Conservation (phyloP, 2,329 filamentous ascomycete species). For the Apiospora marii region DNA sequence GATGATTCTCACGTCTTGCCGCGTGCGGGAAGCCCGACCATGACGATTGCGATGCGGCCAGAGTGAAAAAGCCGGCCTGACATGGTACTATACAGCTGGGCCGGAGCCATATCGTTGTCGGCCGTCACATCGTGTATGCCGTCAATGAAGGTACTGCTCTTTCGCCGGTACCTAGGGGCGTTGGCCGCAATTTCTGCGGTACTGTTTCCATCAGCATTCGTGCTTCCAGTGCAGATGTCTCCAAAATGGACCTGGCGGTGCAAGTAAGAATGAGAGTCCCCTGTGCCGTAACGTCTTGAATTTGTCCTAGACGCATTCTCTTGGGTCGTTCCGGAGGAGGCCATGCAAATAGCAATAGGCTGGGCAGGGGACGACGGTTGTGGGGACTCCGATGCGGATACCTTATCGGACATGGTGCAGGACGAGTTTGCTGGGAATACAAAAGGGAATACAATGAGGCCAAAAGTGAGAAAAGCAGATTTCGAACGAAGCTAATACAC, state of each 20-base stretch:
- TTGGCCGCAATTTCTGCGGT: slow-evolving; percentile 93
- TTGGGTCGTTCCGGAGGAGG: background rate
- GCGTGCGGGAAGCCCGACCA: slow-evolving; percentile 91
- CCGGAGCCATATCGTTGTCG: slow-evolving; percentile 84
- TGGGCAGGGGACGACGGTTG: slow-evolving; percentile 10
- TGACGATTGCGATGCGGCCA: slow-evolving; percentile 95
- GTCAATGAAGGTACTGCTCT: slow-evolving; percentile 96
- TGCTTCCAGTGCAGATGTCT: slow-evolving; percentile 31
- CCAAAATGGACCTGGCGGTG: slow-evolving; percentile 32
- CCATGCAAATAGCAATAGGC: background rate
- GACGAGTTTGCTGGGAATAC: background rate
- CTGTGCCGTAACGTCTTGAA: slow-evolving; percentile 12
- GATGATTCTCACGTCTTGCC: slow-evolving; percentile 80
- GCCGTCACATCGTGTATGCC: slow-evolving; percentile 93
- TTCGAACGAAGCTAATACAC: slow-evolving; percentile 11
- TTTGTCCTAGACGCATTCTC: background rate
- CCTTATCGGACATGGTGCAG: background rate
- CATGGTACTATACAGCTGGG: slow-evolving; percentile 98
- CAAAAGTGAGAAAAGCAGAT: slow-evolving; percentile 3
- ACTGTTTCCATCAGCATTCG: slow-evolving; percentile 55
- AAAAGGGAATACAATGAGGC: slow-evolving; percentile 1
- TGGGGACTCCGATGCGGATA: background rate
- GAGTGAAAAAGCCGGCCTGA: slow-evolving; percentile 97
- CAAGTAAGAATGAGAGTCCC: slow-evolving; percentile 16
- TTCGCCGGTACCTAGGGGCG: slow-evolving; percentile 86